These are phyloP conservation scores for Papiliotrema flavescens DNA, from an alignment of 1,284 basidiomycete genomes.

Conservation along the genomic window DNA sequence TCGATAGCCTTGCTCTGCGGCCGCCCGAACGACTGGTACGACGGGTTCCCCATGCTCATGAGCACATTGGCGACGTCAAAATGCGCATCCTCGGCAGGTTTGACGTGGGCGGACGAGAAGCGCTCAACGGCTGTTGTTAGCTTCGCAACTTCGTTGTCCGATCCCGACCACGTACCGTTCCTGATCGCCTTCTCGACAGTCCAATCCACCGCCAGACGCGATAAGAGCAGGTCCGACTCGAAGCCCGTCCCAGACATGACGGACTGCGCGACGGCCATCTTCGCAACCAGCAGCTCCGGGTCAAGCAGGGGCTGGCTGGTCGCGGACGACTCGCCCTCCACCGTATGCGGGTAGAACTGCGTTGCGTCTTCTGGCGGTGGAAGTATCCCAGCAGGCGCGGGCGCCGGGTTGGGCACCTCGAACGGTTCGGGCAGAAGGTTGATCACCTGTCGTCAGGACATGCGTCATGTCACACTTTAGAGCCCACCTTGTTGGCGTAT, in stretches of 20 bases:
- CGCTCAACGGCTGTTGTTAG: constrained; percentile 57
- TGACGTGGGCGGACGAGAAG: constrained; percentile 57
- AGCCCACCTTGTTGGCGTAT: constrained; percentile 58
- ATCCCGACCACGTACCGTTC: constrained; percentile 60
- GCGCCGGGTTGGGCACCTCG: constrained; percentile 29
- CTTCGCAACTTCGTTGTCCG: not conserved
- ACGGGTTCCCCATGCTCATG: constrained; percentile 84
- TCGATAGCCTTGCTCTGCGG: constrained; percentile 68
- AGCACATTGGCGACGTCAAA: constrained; percentile 73
- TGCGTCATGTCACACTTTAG: not conserved
- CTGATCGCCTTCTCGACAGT: constrained; percentile 67
- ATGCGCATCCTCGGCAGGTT: constrained; percentile 60
- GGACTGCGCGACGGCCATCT: constrained; percentile 55
- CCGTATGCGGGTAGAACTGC: constrained; percentile 34
- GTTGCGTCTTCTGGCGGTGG: constrained; percentile 32
- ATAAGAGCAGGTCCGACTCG: constrained; percentile 57
- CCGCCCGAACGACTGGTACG: constrained; percentile 70
- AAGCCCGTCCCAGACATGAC: constrained; percentile 64
- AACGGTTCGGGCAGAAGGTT: constrained; percentile 36
- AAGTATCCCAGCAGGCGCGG: constrained; percentile 14
- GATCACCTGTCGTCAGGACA: constrained; percentile 23
- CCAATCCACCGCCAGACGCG: constrained; percentile 62
- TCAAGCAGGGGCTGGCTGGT: constrained; percentile 51
- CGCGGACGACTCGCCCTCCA: constrained; percentile 34
- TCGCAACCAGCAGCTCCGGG: constrained; percentile 55